Base-by-base conservation (phyloP, 164 flowering plant species). In the Paratinospora sagittata region DNA sequence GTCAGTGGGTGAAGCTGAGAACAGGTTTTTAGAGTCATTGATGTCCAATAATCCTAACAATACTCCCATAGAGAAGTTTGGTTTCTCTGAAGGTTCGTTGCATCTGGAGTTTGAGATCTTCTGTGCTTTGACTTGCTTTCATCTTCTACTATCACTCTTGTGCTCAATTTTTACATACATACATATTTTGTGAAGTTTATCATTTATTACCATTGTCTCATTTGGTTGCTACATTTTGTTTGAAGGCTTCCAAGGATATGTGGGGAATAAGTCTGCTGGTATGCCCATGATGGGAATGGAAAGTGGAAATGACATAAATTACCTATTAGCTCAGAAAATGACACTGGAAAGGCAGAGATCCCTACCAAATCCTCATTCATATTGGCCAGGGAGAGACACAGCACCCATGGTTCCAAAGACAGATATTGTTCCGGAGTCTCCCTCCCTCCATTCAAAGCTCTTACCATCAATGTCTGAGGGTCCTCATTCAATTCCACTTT, bases 21-120 rank as follows among this genome's bases (percentile, higher is more conserved):
- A 89, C 64, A 85, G 85, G 77, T 96, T 87, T 76, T 71, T 93
- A 79, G 98, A 91, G 86, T 96, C 99, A 47, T 79, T 96, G 74
- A 96, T 93, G 98, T 82, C 95, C 77, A 84, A 85, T 73, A 84
- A 75, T 68, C 55, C 70, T 75, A 79, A 78, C 73, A 71, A 70
- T 71, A 67, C 84, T 19, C 75, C 86, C 7, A 75, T 83, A 57
- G 90, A 88, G 60, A 84, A 74, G 74, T 76, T 82, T 81, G 65
- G 81, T 64, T 72, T 73, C n/a, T 65, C 84, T 24, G 86, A 91
- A 88, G 98, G 97, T 91, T 73, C 30, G 83, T 75, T 64, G 45
- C 43, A 43, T 30, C 26, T 6, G 60, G 60, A 24, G 24, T 67
- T 62, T 66, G 27, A 63, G 36, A 9, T 55, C 24, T 55, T 55